Evolutionary conservation across 1,284 basidiomycete species (phyloP).

Genomic region (Gomphus bonarii): DNA sequence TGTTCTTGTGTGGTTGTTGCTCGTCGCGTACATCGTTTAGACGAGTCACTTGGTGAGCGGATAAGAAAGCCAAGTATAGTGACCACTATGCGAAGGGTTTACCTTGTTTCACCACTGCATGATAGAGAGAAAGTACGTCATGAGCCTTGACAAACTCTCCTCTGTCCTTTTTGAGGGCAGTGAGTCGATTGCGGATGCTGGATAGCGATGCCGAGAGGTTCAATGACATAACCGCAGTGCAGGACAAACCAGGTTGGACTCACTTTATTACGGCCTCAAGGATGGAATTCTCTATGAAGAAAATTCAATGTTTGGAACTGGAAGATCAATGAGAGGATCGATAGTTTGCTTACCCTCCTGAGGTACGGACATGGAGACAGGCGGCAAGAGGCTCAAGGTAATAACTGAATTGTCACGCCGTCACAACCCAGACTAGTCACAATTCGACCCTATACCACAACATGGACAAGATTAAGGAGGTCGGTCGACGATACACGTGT

Average conservation of each 20-base stretch:
- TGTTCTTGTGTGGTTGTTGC: constrained; percentile 68
- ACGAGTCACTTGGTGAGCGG: constrained; percentile 58
- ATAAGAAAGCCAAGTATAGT: not conserved
- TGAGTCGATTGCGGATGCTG: constrained; percentile 87
- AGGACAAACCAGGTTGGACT: constrained; percentile 17
- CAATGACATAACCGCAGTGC: not conserved
- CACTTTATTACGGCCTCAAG: constrained; percentile 93
- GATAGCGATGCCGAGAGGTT: constrained; percentile 19
- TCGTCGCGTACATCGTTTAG: constrained; percentile 88
- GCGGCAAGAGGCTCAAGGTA: constrained; percentile 1
- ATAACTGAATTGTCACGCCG: constrained; percentile 3
- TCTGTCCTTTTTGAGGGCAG: constrained; percentile 82
- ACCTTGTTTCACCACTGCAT: constrained; percentile 93
- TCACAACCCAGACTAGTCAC: not conserved
- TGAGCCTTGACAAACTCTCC: constrained; percentile 84
- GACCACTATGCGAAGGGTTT: constrained; percentile 13
- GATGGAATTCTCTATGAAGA: constrained; percentile 75
- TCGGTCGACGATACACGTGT: constrained; percentile 20
- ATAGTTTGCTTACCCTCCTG: constrained; percentile 50
- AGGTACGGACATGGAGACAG: constrained; percentile 52
- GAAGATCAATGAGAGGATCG: not conserved
- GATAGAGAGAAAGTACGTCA: constrained; percentile 92
- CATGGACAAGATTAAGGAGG: constrained; percentile 73
- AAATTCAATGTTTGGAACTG: not conserved
- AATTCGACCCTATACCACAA: constrained; percentile 17